Percentiles rank a stretch among this genome's conserved stretches.
These are phyloP conservation scores for Metrosideros polymorpha DNA, from an alignment of 441 rosid genomes.

Conservation along the genomic window DNA sequence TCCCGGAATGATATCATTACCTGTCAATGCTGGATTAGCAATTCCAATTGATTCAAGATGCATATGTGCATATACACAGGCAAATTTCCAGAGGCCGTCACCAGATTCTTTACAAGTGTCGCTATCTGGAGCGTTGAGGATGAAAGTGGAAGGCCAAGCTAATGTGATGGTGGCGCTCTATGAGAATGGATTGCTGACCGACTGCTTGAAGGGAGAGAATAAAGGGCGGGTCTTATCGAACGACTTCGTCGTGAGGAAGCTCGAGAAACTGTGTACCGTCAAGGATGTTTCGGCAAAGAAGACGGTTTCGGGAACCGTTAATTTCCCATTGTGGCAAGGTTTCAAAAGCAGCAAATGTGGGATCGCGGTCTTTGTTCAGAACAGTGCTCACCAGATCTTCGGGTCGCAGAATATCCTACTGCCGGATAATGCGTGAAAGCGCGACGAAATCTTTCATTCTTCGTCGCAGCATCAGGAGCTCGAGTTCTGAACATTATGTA, in stretches of 20 bases:
- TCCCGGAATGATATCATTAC: not conserved
- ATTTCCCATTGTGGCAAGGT: conserved; percentile 63
- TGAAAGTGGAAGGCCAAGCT: conserved; percentile 44
- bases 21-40: not conserved
- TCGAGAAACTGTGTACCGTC: conserved; percentile 61
- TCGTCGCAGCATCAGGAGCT: not conserved
- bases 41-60: not conserved
- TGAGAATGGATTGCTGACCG: conserved; percentile 59
- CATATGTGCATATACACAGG: conserved; percentile 22
- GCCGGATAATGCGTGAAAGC: conserved; percentile 38
- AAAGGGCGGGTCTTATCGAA: conserved; percentile 61
- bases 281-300: conserved; percentile 58
- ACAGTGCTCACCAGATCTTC: conserved; percentile 53
- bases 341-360: conserved; percentile 66
- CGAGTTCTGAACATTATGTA: conserved; percentile 11
- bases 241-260: conserved; percentile 71
- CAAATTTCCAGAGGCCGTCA: conserved; percentile 52
- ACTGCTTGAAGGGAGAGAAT: conserved; percentile 65
- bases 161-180: conserved; percentile 74
- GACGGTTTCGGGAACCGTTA: conserved; percentile 46
- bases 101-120: conserved; percentile 52
- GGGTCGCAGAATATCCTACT: conserved; percentile 57
- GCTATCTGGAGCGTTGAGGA: conserved; percentile 46
- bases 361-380: conserved; percentile 52
- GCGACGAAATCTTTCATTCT: not conserved